A percentile compares a stretch with the other conserved stretches of the same genome.
Conservation (phyloP, 768 basidiomycete genomes). For the Sarcodon sp. region DNA sequence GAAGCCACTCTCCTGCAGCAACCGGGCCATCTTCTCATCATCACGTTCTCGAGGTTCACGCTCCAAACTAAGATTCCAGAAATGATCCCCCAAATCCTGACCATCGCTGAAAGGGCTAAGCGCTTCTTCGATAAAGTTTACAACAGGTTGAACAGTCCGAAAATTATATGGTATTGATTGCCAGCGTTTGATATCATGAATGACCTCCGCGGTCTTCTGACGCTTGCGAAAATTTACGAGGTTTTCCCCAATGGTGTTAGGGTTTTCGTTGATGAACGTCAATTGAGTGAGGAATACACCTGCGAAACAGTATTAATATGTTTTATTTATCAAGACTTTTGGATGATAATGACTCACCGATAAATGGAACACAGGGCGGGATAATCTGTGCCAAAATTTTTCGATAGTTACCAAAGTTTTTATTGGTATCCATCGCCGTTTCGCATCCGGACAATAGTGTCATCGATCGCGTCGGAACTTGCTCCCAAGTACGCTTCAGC, state of each 20-base stretch:
- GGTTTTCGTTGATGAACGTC: slow-evolving; percentile 97
- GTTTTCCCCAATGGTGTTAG: slow-evolving; percentile 64
- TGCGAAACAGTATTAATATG: slow-evolving; percentile 16
- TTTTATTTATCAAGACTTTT: neutral
- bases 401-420: slow-evolving; percentile 90
- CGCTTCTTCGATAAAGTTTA: slow-evolving; percentile 67
- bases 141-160: slow-evolving; percentile 48
- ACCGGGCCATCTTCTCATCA: slow-evolving; percentile 90
- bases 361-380: slow-evolving; percentile 94
- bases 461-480: slow-evolving; percentile 65
- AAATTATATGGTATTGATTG: slow-evolving; percentile 88
- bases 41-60: slow-evolving; percentile 92
- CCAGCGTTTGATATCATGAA: slow-evolving; percentile 94
- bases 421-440: slow-evolving; percentile 83
- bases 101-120: slow-evolving; percentile 61
- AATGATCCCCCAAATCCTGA: slow-evolving; percentile 56
- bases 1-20: slow-evolving; percentile 84
- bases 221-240: slow-evolving; percentile 95
- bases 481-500: slow-evolving; percentile 89
- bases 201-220: slow-evolving; percentile 90
- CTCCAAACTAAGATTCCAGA: slow-evolving; percentile 79
- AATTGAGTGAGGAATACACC: slow-evolving; percentile 93
- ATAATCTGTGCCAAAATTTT: slow-evolving; percentile 69
- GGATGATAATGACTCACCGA: slow-evolving; percentile 42
- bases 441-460: slow-evolving; percentile 69